Evolutionary conservation across 768 basidiomycete genomes (phyloP), one percentile per base, ranked within the genome.

Genomic region (Rhodotorula diobovata): DNA sequence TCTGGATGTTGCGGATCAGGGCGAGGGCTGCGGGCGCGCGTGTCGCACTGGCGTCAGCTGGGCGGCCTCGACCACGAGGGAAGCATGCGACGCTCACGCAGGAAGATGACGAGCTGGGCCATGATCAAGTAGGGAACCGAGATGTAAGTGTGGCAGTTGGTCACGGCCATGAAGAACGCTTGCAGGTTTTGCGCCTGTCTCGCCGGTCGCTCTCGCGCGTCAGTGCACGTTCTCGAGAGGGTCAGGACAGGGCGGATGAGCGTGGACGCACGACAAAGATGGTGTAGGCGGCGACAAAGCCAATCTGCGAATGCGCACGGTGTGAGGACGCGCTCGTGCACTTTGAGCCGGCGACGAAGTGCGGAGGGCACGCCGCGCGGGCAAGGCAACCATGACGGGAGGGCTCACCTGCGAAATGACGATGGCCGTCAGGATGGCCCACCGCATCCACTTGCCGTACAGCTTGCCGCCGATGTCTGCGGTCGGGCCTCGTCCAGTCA

Each of bases 381-480:
- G 2, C n/a, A n/a, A 20, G 37, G n/a, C n/a, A n/a, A 34, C 77
- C 76, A 76, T 1, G 75, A 70, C 23, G 79, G 8, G 76, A 64
- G 77, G 78, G 21, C 81, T 79, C 60, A 82, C 81, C 71, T 83
- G 96, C 2, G 95, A 97, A 34, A 94, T 79, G 0, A 89, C 84
- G 78, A 99, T 95, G 25, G 92, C 93, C 7, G 83, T 83, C 15
- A 99, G 85, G 78, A 99, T 97, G 23, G 87, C 82, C 70, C 89
- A 87, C 56, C 96, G 88, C 91, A 99, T 91, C 88, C 89, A 91
- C 23, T 87, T 86, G 4, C 96, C 96, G 77, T 96, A 98, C 16
- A 99, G 82, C 0, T 85, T 80, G 3, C 96, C 96, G 39, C 96
- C 96, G 66, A 99, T 93, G 78, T 98, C 96, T 92, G 66, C 20